A percentile compares a stretch with the other conserved stretches of the same genome.
phyloP scores from a whole-genome alignment of 2,329 filamentous ascomycete species.

The Ophiostoma perfectum region DNA sequence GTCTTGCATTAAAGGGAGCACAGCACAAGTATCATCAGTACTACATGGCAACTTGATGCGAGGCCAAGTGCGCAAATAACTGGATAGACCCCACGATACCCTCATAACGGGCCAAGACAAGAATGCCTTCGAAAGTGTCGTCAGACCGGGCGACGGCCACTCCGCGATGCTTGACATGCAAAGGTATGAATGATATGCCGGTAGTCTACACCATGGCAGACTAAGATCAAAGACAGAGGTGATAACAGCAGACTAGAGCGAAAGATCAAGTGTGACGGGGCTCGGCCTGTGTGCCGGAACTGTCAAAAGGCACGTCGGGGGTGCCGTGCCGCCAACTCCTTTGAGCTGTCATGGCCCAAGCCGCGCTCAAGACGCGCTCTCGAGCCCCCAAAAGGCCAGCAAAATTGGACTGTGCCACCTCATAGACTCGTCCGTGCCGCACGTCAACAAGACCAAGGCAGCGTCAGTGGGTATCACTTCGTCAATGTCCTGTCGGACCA shows the following conservation, averaged over 20 bases:
- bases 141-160: not conserved
- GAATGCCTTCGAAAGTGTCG: not conserved
- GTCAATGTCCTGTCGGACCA: not conserved
- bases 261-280: constrained; percentile 24
- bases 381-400: not conserved
- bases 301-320: constrained; percentile 19
- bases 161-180: constrained; percentile 4
- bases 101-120: not conserved
- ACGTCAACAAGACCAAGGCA: not conserved
- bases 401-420: not conserved
- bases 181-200: not conserved
- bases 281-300: constrained; percentile 19
- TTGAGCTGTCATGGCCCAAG: constrained; percentile 23
- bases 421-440: not conserved
- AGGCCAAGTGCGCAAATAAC: not conserved
- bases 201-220: not conserved
- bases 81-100: not conserved
- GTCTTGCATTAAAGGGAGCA: not conserved
- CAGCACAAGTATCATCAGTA: not conserved
- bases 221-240: not conserved
- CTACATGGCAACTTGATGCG: not conserved
- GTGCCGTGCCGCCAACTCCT: constrained; percentile 17
- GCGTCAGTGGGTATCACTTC: not conserved
- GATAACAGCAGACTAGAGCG: constrained; percentile 20
- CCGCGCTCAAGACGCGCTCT: constrained; percentile 17